Conservation (phyloP, 2,329 filamentous ascomycete genomes). For the Stenocarpella maydis region DNA sequence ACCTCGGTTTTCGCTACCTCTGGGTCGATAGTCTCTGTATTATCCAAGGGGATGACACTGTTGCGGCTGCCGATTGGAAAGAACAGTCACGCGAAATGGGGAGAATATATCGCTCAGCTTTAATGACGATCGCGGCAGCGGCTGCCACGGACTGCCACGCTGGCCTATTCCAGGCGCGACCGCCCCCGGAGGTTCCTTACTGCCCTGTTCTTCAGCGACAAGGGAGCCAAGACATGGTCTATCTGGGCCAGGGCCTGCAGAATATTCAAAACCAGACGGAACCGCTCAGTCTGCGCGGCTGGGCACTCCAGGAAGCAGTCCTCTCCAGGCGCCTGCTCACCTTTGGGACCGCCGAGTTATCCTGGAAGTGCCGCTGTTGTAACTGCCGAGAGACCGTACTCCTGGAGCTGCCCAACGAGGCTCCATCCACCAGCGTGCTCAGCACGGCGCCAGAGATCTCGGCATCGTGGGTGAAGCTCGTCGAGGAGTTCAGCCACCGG, state of each 20-base stretch:
- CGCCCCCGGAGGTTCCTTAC: neutral
- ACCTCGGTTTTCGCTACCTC: neutral
- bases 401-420: neutral
- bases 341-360: neutral
- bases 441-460: neutral
- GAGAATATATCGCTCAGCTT: neutral
- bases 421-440: neutral
- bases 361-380: neutral
- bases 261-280: neutral
- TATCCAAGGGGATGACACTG: neutral
- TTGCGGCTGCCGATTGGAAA: neutral
- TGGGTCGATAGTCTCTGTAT: conserved; percentile 18
- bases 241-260: neutral
- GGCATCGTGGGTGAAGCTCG: neutral
- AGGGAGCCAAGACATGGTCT: neutral
- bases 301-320: neutral
- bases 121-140: neutral
- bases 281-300: neutral
- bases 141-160: neutral
- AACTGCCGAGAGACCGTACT: neutral
- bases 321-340: neutral
- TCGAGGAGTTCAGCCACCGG: neutral
- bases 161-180: neutral
- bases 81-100: neutral
- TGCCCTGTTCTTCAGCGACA: neutral